Conservation (phyloP, 345 rosid genomes). For the Turritis glabra region DNA sequence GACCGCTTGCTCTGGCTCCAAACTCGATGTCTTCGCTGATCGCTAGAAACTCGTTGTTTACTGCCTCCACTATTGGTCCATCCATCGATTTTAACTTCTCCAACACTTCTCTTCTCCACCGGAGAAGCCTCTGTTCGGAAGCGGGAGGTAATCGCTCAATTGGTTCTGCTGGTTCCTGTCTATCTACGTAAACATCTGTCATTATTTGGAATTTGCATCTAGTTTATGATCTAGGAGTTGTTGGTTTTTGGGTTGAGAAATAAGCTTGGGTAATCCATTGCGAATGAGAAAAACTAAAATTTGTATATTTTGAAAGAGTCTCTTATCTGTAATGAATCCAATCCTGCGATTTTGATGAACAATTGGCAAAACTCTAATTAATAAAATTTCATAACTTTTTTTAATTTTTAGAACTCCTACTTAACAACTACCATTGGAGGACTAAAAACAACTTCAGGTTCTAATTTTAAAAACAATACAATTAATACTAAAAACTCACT, state of each 20-base stretch:
- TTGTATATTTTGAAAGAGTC: background rate
- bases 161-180: background rate
- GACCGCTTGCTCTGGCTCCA: constrained; percentile 2
- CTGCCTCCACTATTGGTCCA: background rate
- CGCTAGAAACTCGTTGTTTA: constrained; percentile 2
- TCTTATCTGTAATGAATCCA: background rate
- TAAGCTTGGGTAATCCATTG: background rate
- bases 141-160: constrained; percentile 23
- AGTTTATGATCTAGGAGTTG: background rate
- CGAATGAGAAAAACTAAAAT: background rate
- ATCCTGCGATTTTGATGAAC: constrained; percentile 3
- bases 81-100: constrained; percentile 1
- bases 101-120: background rate
- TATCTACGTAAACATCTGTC: background rate
- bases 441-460: no score
- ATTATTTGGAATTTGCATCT: background rate
- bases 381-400: no score
- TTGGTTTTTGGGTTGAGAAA: no score
- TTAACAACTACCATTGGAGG: no score
- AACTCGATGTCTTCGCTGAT: constrained; percentile 21
- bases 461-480: no score
- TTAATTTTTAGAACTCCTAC: no score
- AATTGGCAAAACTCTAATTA: no score
- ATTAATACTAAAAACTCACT: no score
- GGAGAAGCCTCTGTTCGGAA: constrained; percentile 30